These are phyloP conservation scores for Aspergillus bridgeri DNA, from an alignment of 495 filamentous ascomycete genomes.

Conservation along the genomic window DNA sequence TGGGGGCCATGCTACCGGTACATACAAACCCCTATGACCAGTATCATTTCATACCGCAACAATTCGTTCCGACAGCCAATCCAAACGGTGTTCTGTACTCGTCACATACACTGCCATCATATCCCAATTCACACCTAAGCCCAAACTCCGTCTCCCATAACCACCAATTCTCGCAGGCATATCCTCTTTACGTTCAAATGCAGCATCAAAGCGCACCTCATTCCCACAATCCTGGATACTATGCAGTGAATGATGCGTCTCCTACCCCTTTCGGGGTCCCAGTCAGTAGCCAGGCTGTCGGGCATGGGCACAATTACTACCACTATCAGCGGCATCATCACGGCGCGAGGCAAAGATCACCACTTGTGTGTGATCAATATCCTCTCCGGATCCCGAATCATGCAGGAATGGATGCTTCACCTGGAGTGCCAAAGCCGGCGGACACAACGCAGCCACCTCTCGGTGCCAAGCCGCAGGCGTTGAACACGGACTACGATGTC, in stretches of 20 bases:
- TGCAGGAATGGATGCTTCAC: background rate
- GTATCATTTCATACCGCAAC: constrained; percentile 29
- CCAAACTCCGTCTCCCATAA: constrained; percentile 24
- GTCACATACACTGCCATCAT: constrained; percentile 34
- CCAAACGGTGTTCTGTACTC: constrained; percentile 35
- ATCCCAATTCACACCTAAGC: constrained; percentile 23
- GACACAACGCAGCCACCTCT: constrained; percentile 29
- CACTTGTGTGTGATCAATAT: background rate
- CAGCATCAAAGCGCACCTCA: background rate
- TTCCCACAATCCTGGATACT: background rate
- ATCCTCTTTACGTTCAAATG: constrained; percentile 21
- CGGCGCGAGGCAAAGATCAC: background rate
- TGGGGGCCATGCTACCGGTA: constrained; percentile 44
- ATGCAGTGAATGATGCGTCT: background rate
- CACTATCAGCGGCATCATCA: constrained; percentile 21
- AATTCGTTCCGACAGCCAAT: constrained; percentile 26
- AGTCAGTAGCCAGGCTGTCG: background rate
- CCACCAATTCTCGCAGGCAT: constrained; percentile 27
- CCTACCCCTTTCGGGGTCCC: background rate
- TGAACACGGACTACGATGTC: constrained; percentile 32
- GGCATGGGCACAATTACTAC: background rate
- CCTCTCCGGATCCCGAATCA: background rate
- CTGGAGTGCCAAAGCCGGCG: constrained; percentile 24
- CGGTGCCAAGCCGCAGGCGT: constrained; percentile 12
- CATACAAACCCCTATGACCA: constrained; percentile 34